Conservation (phyloP, 352 stramenopile genomes). For the Globisporangium barbulae region DNA sequence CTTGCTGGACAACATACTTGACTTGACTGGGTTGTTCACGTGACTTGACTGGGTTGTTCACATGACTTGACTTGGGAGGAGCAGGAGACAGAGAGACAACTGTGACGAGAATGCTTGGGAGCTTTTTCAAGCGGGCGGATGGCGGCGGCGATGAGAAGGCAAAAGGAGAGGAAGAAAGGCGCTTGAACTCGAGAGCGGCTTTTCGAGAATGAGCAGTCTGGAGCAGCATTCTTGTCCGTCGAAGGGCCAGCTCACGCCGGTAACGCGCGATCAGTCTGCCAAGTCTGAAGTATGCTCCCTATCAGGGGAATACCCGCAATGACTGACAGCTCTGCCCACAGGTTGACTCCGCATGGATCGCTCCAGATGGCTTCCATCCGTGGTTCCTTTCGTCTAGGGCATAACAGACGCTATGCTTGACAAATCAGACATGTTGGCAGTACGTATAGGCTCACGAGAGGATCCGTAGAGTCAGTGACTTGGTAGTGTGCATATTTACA, state of each 20-base stretch:
- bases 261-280: neutral
- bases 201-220: slow-evolving; percentile 3
- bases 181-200: neutral
- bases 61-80: neutral
- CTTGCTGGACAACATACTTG: slow-evolving; percentile 8
- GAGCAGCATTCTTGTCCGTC: neutral
- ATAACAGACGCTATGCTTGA: too few relatives aligned
- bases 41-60: neutral
- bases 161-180: neutral
- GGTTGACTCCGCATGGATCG: too few relatives aligned
- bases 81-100: neutral
- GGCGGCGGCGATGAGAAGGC: neutral
- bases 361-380: too few relatives aligned
- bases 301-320: neutral
- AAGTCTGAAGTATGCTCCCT: neutral
- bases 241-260: too few relatives aligned
- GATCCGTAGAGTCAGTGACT: neutral
- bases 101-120: neutral
- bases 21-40: neutral
- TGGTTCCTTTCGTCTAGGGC: too few relatives aligned
- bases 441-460: too few relatives aligned
- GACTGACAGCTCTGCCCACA: too few relatives aligned
- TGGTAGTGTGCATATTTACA: neutral
- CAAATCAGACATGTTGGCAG: too few relatives aligned
- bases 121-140: neutral